Evolutionary conservation across 352 stramenopile genomes (phyloP), one percentile per base, ranked within the genome.

Genomic region (Phytophthora lateralis): DNA sequence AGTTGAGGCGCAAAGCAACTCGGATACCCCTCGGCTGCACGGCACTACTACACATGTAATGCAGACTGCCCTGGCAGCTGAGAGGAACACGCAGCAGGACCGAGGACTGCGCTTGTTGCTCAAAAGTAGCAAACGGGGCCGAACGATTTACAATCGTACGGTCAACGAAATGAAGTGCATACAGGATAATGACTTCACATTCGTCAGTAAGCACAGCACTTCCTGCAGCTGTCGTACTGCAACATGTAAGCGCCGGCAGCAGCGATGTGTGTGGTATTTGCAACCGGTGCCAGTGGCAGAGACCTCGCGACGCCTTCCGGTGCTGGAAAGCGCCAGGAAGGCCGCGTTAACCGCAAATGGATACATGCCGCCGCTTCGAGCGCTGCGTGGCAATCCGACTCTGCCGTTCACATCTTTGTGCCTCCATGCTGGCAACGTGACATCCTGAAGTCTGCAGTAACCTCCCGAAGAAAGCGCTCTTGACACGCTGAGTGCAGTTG

Each of bases 1-100:
- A 64, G 38, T 53, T 53, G 44, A 52, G 48, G 21, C 35, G 49
- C 49, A 66, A 55, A 66, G 58, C 49, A 41, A 47, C 24, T 57
- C 58, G 48, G 49, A 49, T 49, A 17, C 18, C 27, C n/a, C 50
- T 61, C 58, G 43, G 51, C 48, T 37, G 30, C 26, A 9, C 30
- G 12, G 30, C 30, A 37, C 15, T 30, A 30, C n/a, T n/a, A n/a
- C n/a, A n/a, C n/a, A n/a, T n/a, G 15, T 37, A 37, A 37, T 37
- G 30, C 30, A 24, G 21, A 24, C 21, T 3, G 21, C 21, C 1
- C 21, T 24, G 21, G 21, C 21, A 30, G 4, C 26, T 2, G 26
- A 6, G 26, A 7, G 26, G 26, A 30, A 30, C 21, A 24, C 21
- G 21, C 21, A 24, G 21, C 21, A 24, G 21, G 21, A 24, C 21